Evolutionary conservation across 1,139 yeast species (phyloP).

Genomic region (Geotrichum macrosporum): DNA sequence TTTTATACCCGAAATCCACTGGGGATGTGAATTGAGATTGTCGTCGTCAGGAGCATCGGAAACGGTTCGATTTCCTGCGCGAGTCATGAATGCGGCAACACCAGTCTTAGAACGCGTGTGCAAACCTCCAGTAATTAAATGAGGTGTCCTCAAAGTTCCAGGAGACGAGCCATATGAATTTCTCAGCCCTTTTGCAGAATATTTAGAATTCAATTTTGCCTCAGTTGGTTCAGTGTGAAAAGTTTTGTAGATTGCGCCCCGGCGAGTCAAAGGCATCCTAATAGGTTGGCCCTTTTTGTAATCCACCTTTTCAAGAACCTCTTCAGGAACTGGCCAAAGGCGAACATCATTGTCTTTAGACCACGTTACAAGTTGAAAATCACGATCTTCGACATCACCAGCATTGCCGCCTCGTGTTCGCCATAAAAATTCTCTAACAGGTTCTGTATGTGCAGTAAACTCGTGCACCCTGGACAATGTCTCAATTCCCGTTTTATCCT

Average conservation of each 20-base stretch:
- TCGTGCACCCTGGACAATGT: constrained; percentile 39
- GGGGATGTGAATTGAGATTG: constrained; percentile 47
- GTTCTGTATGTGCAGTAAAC: constrained; percentile 78
- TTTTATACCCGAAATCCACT: constrained; percentile 92
- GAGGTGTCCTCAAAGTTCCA: constrained; percentile 16
- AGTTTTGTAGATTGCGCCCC: constrained; percentile 47
- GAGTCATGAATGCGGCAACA: constrained; percentile 20
- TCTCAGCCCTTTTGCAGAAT: constrained; percentile 12
- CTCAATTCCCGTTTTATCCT: constrained; percentile 31
- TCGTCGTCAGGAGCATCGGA: constrained; percentile 29
- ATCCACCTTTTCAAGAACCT: constrained; percentile 54
- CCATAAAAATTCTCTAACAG: constrained; percentile 87
- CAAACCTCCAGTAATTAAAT: constrained; percentile 7
- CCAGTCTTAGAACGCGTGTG: constrained; percentile 16
- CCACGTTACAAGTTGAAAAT: constrained; percentile 90
- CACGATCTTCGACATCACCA: constrained; percentile 59
- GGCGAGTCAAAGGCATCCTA: constrained; percentile 39
- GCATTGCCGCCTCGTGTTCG: constrained; percentile 50
- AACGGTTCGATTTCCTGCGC: constrained; percentile 16
- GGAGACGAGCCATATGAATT: constrained; percentile 18
- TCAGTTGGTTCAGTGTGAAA: constrained; percentile 49
- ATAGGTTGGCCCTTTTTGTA: constrained; percentile 46
- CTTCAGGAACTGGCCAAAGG: constrained; percentile 71
- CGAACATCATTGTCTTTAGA: constrained; percentile 81
- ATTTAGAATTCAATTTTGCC: constrained; percentile 5